phyloP scores from a whole-genome alignment of 2,329 filamentous ascomycete species.

The Emmonsiellopsis sp. region DNA sequence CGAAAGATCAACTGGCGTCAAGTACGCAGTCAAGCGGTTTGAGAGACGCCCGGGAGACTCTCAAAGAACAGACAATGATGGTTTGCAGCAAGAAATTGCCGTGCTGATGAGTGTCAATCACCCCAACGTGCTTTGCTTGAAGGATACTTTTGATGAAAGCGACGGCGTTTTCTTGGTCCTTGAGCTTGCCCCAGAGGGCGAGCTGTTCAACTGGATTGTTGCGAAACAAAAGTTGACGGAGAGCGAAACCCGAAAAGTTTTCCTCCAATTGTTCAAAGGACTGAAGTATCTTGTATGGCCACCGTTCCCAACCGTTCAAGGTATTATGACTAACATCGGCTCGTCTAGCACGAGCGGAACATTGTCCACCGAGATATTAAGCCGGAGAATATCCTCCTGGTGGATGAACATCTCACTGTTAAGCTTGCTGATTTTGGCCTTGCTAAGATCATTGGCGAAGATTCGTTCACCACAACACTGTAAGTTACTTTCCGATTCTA shows the following conservation, averaged over 20 bases:
- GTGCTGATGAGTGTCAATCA: constrained; percentile 97
- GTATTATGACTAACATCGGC: background rate
- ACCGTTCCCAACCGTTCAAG: background rate
- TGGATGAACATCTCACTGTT: constrained; percentile 73
- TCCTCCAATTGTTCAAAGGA: constrained; percentile 83
- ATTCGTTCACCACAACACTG: constrained; percentile 92
- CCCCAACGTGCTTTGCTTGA: constrained; percentile 82
- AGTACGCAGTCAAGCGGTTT: constrained; percentile 91
- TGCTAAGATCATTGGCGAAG: constrained; percentile 96
- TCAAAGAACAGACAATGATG: constrained; percentile 73
- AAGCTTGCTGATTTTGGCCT: constrained; percentile 96
- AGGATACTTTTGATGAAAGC: constrained; percentile 86
- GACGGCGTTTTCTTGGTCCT: constrained; percentile 86
- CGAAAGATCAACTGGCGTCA: constrained; percentile 70
- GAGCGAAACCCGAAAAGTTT: constrained; percentile 73
- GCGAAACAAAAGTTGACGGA: constrained; percentile 83
- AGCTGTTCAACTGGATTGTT: constrained; percentile 92
- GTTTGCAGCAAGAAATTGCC: constrained; percentile 88
- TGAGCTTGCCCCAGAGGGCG: constrained; percentile 83
- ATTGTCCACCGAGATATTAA: constrained; percentile 98
- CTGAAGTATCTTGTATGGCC: constrained; percentile 80
- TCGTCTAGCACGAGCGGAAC: constrained; percentile 69
- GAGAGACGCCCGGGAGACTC: constrained; percentile 74
- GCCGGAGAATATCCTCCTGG: constrained; percentile 87
- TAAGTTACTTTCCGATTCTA: constrained; percentile 32